Evolutionary conservation across 1,139 yeast species (phyloP), one percentile per base, ranked within the genome.

Genomic region (Saccharomyces pastorianus): DNA sequence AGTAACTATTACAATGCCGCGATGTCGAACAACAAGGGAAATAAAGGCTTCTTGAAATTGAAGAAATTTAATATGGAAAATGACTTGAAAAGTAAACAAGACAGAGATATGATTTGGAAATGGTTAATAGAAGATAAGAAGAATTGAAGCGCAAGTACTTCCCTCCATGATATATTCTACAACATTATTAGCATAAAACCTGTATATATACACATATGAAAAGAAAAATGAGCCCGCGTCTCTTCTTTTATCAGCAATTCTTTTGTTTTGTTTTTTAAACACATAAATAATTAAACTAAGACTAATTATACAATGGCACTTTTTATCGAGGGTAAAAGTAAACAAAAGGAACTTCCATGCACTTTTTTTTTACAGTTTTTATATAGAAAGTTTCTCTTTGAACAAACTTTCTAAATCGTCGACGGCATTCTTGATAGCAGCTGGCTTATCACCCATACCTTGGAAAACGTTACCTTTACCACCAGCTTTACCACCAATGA

Each of bases 391-490:
- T 69, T 83, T 84, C 68, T 82, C 84, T 50, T 74, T 71, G 62
- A 90, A 78, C 55, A 82, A 68, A 62, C 77, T 75, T 59, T 78
- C 77, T 54, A 91, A 80, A 62, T 84, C 89, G 46, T 77, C 80
- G 59, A 91, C 76, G 31, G 99, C 99, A 47, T 77, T 79, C 48
- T 76, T 77, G 55, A 90, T 78, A 60, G 88, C 88, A 47, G 74
- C 77, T 46, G 83, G 80, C 59, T 88, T 87, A 64, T 85, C 89
- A 65, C 99, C 99, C 83, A 90, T 86, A 71, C 99, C 99, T 76
- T 93, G 99, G 61, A 90, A 89, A 57, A 91, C 84, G 63, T 90
- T 88, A 58, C 97, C 98, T 74, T 89, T 93, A 71, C 99, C 99
- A 73, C 99, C 99, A 56, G 96, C 95, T 71, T 87, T 88, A 72